Evolutionary conservation across 2,329 filamentous ascomycete genomes (phyloP).

Genomic region (Endoconidiophora polonica): DNA sequence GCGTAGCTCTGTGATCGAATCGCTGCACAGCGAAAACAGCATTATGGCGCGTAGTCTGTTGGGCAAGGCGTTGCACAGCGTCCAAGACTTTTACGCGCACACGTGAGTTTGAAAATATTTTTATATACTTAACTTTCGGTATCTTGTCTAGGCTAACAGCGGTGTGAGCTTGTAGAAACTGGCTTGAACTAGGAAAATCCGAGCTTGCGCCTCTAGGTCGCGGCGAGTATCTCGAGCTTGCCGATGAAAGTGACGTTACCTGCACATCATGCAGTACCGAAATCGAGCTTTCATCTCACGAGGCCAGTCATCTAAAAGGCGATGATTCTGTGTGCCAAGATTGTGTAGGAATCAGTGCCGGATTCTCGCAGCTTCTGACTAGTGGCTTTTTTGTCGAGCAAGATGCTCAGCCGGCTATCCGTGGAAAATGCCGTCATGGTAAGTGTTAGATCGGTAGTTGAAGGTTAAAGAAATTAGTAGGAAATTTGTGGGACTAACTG

Average conservation of each 20-base stretch:
- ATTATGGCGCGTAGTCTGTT: constrained; percentile 8
- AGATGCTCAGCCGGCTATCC: not conserved
- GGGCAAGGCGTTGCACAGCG: constrained; percentile 13
- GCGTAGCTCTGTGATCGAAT: constrained; percentile 6
- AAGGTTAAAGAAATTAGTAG: not conserved
- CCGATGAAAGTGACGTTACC: constrained; percentile 1
- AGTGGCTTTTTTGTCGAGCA: constrained; percentile 9
- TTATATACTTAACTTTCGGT: not conserved
- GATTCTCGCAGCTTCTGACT: not conserved
- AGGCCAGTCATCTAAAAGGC: not conserved
- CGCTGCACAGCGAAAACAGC: constrained; percentile 5
- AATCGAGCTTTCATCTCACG: not conserved
- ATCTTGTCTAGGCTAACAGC: not conserved
- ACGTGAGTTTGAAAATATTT: constrained; percentile 7
- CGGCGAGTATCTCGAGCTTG: constrained; percentile 3
- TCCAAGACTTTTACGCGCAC: constrained; percentile 14
- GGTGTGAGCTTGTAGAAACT: constrained; percentile 1
- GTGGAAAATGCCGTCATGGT: constrained; percentile 12
- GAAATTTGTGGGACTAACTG: constrained; percentile 2
- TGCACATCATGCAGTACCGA: constrained; percentile 1
- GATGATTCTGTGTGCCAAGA: constrained; percentile 5
- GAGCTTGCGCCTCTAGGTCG: constrained; percentile 9
- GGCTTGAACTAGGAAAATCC: constrained; percentile 10
- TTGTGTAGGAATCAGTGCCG: constrained; percentile 1
- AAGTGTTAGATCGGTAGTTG: not conserved